Evolutionary conservation across 2,329 filamentous ascomycete species (phyloP), one percentile per base, ranked within the genome.

Genomic region (Botryotinia globosa): DNA sequence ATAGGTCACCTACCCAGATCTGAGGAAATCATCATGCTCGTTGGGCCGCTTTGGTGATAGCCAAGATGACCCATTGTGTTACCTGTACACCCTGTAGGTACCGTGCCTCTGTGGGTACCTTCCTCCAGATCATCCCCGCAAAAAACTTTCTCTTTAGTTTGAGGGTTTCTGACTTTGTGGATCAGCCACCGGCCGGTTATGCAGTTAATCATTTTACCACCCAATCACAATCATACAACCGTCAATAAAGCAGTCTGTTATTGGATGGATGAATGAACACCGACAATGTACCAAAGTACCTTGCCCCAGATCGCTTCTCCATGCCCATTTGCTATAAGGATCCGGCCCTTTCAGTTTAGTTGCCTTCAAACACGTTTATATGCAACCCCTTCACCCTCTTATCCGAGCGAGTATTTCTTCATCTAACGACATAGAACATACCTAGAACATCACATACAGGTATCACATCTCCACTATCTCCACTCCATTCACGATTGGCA

Each of bases 11-110:
- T 37, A 32, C 62, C 29, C 62, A 65, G 62, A 14, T 48, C 20
- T 32, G 18, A 65, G 62, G 62, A 48, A 32, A 45, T 25, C 10
- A 25, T 32, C 29, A 64, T 48, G 44, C 42, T 65, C 63, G 63
- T 65, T 65, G 48, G 20, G 42, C 63, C 42, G 22, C 29, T 37
- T 65, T 37, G 20, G 20, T 37, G 14, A 65, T 48, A 51, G 44
- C 63, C 29, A 65, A 65, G 44, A 7, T 44, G 42, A 48, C 62
- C 42, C 22, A 51, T 45, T 6, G 58, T 61, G 22, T 39, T 37
- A 39, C 37, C 59, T 62, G 59, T 62, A 62, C 34, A 56, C 37
- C 56, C 58, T 61, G 63, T 66, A 66, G 63, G 63, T 66, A 66
- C 63, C 62, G 62, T 48, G 62, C 29, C 51, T 56, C 51, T 56